phyloP scores from a whole-genome alignment of 352 stramenopile genomes.

The Globisporangium perplexum region DNA sequence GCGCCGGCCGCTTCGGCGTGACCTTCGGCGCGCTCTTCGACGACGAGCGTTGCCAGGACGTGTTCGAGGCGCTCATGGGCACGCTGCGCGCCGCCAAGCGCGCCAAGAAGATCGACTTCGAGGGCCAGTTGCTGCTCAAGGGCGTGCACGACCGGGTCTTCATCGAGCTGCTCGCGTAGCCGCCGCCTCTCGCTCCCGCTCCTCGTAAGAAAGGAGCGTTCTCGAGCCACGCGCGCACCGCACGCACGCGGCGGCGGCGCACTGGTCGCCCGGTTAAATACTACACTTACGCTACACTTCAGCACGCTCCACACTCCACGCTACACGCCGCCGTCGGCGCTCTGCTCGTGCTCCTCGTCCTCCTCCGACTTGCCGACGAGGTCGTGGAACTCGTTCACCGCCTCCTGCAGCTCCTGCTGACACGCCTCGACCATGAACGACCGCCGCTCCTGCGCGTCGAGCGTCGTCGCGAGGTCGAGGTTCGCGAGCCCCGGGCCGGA shows the following conservation, averaged over 20 bases:
- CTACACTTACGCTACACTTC: no score
- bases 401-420: constrained; percentile 47
- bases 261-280: no score
- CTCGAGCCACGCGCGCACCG: no score
- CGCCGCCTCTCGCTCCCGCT: background rate
- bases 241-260: no score
- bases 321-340: background rate
- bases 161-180: constrained; percentile 52
- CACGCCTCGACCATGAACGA: constrained; percentile 61
- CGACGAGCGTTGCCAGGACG: constrained; percentile 72
- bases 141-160: constrained; percentile 73
- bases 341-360: background rate
- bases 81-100: constrained; percentile 78
- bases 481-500: constrained; percentile 25
- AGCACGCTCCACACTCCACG: no score
- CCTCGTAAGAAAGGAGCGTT: no score
- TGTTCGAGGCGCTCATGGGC: constrained; percentile 79
- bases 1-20: constrained; percentile 40
- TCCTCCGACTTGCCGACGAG: constrained; percentile 17
- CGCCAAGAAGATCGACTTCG: constrained; percentile 70
- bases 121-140: constrained; percentile 81
- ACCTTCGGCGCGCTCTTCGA: constrained; percentile 80
- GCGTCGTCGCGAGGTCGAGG: constrained; percentile 22
- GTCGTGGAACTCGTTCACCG: constrained; percentile 56
- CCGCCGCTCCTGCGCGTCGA: constrained; percentile 38